Evolutionary conservation across 495 filamentous ascomycete genomes (phyloP), one percentile per base, ranked within the genome.

Genomic region (Daldinia vernicosa): DNA sequence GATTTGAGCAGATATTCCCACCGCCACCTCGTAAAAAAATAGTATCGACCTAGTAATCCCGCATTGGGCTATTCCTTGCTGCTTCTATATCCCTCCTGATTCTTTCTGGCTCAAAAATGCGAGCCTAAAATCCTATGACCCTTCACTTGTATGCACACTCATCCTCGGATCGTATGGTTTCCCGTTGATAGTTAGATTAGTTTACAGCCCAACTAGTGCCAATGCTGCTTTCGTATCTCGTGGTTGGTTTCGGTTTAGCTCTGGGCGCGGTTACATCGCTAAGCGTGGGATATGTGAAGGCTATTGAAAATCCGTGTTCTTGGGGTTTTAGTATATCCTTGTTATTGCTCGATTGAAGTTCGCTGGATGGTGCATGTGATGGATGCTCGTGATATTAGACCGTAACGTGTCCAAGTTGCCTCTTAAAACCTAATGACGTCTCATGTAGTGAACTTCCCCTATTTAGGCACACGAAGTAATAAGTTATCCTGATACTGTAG

Each of bases 231-330:
- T 33, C 45, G 33, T 59, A 43, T 54, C 37, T 56, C 27, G 9
- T 56, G 22, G 32, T 43, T 32, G 5, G 60, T 12, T 40, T 27
- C 39, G 26, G 11, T 32, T 60, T 50, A 12, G 40, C 22, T 33
- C 39, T 33, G n/a, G 27, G 47, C 55, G 65, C 65, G 60, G 60
- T 64, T 68, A 68, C 40, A 8, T 65, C 65, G 70, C 60, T 51
- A 50, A 60, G 57, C 6, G 3, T 61, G 43, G 64, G 56, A 56
- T 50, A 54, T 60, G 28, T 54, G 24, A 51, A 52, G 17, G 7
- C 22, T 47, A 15, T 8, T 26, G 17, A 14, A 32, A 32, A 8
- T 59, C 37, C 59, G 47, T 32, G 69, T 35, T 26, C 30, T 56
- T 60, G 37, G 45, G 27, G 37, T 32, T 37, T 51, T 27, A 17